Evolutionary conservation across 805 yeast species (phyloP).

Genomic region (Pichia phayaonensis): DNA sequence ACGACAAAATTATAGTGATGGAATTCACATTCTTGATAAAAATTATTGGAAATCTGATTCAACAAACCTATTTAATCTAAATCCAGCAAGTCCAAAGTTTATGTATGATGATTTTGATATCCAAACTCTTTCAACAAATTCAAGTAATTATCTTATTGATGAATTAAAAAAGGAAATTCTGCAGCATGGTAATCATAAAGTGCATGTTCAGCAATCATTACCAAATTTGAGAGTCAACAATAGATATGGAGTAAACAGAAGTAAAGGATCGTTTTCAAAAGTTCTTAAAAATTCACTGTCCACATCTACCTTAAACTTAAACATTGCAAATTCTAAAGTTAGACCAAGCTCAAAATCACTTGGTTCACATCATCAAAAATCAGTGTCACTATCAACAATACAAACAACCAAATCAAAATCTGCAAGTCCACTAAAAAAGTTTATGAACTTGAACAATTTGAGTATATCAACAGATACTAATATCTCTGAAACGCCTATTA

Average conservation of each 20-base stretch:
- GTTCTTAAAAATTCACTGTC: neutral
- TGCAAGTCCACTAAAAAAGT: slow-evolving; percentile 22
- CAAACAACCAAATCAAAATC: slow-evolving; percentile 11
- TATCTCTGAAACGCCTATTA: neutral
- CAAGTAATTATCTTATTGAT: neutral
- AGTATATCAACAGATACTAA: neutral
- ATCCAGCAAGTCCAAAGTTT: neutral
- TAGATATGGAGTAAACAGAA: neutral
- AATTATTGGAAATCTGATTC: neutral
- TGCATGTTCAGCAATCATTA: slow-evolving; percentile 2
- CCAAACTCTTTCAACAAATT: neutral
- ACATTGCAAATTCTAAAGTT: neutral
- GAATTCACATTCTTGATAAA: no score
- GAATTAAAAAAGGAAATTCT: slow-evolving; percentile 6
- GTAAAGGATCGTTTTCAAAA: neutral
- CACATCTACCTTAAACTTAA: neutral
- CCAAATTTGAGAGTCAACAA: neutral
- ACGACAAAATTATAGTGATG: neutral
- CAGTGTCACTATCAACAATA: slow-evolving; percentile 6
- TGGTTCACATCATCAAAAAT: neutral
- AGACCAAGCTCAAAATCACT: neutral
- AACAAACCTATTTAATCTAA: no score
- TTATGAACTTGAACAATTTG: slow-evolving; percentile 19
- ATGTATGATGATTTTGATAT: neutral
- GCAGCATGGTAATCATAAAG: slow-evolving; percentile 1